Conservation (phyloP, 192 early-diverging fungal species). For the Thamnidium elegans region DNA sequence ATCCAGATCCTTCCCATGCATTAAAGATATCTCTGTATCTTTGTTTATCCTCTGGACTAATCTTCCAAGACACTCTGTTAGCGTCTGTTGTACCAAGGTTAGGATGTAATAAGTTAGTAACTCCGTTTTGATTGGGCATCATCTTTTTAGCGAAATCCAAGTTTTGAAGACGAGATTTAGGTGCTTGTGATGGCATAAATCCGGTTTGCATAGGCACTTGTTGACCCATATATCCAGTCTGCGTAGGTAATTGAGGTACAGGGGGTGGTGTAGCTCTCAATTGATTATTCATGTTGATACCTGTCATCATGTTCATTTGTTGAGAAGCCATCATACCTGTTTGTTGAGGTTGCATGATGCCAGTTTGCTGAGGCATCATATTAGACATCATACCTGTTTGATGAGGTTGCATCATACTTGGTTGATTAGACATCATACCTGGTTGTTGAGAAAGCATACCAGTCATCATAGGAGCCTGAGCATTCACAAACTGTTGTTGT, state of each 20-base stretch:
- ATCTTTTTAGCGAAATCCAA: constrained; percentile 35
- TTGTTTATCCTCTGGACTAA: constrained; percentile 36
- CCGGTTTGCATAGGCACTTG: constrained; percentile 26
- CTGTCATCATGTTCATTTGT: constrained; percentile 29
- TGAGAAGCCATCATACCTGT: background rate
- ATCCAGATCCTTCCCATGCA: constrained; percentile 48
- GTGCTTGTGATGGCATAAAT: constrained; percentile 6
- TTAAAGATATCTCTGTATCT: constrained; percentile 40
- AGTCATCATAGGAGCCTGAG: background rate
- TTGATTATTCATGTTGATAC: background rate
- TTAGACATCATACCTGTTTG: constrained; percentile 1
- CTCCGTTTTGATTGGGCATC: constrained; percentile 34
- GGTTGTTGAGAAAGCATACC: background rate
- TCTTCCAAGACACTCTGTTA: constrained; percentile 47
- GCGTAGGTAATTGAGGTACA: background rate
- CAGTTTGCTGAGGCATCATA: constrained; percentile 15
- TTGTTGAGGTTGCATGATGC: constrained; percentile 6
- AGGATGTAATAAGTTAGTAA: constrained; percentile 19
- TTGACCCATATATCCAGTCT: constrained; percentile 6
- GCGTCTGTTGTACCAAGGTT: constrained; percentile 30
- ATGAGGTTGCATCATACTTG: background rate
- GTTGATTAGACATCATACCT: background rate
- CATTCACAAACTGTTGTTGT: constrained; percentile 7
- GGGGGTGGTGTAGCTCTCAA: background rate
- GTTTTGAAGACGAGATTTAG: constrained; percentile 29